Conservation (phyloP, 2,329 filamentous ascomycete species). For the Magnaporthales sp. region DNA sequence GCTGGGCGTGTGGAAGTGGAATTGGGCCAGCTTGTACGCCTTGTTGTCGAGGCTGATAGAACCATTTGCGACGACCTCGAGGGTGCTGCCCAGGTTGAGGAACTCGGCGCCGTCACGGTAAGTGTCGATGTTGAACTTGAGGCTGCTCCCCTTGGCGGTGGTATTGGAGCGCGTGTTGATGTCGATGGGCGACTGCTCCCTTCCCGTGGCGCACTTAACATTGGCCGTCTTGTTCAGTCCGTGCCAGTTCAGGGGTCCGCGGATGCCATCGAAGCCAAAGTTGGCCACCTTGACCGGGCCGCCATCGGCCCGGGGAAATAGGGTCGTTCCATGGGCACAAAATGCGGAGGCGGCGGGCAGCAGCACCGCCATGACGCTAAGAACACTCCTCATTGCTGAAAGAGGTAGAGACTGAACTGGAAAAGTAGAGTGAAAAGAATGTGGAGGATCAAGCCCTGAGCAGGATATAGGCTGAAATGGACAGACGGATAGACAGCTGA, state of each 20-base stretch:
- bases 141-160: slow-evolving; percentile 10
- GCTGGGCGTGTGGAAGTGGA: slow-evolving; percentile 52
- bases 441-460: not conserved
- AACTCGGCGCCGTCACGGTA: slow-evolving; percentile 29
- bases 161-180: slow-evolving; percentile 21
- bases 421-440: not conserved
- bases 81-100: slow-evolving; percentile 42
- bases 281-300: slow-evolving; percentile 18
- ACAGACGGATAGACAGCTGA: not conserved
- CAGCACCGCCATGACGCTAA: not conserved
- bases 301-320: slow-evolving; percentile 19
- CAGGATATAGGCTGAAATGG: not conserved
- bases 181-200: slow-evolving; percentile 48
- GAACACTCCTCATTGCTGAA: not conserved
- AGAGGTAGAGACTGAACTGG: not conserved
- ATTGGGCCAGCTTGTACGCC: slow-evolving; percentile 39
- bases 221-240: slow-evolving; percentile 31
- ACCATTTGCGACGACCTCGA: slow-evolving; percentile 40
- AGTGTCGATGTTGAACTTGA: slow-evolving; percentile 27
- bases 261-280: slow-evolving; percentile 30
- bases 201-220: slow-evolving; percentile 36
- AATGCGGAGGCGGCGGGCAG: slow-evolving; percentile 15
- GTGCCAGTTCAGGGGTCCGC: slow-evolving; percentile 45
- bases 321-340: slow-evolving; percentile 26
- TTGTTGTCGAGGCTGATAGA: slow-evolving; percentile 30